Conservation (phyloP, 2,329 filamentous ascomycete species). For the Paracoccidioides lutzii region DNA sequence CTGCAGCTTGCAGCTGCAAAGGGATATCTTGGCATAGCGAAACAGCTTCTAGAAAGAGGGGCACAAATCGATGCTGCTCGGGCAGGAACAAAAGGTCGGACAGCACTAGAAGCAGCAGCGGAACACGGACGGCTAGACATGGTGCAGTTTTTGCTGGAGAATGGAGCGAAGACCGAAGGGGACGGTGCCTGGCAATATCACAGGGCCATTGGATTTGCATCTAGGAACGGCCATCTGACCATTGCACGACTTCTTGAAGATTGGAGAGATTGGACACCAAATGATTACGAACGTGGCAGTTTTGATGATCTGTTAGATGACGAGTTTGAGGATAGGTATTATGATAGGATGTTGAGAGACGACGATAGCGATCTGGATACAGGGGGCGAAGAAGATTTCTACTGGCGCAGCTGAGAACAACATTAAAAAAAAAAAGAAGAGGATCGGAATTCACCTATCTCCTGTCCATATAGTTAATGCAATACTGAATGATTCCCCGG, state of each 20-base stretch:
- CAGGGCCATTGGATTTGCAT: constrained; percentile 11
- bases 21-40: constrained; percentile 16
- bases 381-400: no score
- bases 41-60: constrained; percentile 11
- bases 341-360: not conserved
- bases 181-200: constrained; percentile 7
- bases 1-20: constrained; percentile 18
- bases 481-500: no score
- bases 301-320: not conserved
- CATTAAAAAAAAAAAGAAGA: no score
- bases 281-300: not conserved
- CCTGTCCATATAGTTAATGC: no score
- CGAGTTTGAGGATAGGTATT: not conserved
- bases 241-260: constrained; percentile 9
- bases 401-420: no score
- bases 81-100: constrained; percentile 13
- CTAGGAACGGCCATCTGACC: constrained; percentile 10
- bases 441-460: no score
- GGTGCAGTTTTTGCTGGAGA: constrained; percentile 17
- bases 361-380: not conserved
- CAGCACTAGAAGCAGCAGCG: constrained; percentile 19
- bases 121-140: constrained; percentile 20
- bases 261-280: not conserved
- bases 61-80: constrained; percentile 14
- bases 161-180: constrained; percentile 10